Evolutionary conservation across 345 rosid species (phyloP).

Genomic region (Gynandropsis gynandra): DNA sequence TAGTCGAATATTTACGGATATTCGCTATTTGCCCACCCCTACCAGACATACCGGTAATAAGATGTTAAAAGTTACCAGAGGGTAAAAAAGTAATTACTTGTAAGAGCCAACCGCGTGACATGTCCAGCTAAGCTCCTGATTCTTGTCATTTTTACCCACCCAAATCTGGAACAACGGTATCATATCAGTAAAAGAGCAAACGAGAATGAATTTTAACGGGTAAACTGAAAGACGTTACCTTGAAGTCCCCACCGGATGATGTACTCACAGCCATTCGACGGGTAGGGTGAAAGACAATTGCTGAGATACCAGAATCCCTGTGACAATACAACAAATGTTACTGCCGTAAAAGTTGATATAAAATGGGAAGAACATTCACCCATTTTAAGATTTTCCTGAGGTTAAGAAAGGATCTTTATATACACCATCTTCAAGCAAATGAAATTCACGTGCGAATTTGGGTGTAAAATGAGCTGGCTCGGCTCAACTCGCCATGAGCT

Average conservation of each 20-base stretch:
- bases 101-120: constrained; percentile 92
- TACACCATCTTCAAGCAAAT: too few relatives aligned
- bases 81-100: constrained; percentile 44
- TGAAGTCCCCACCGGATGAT: constrained; percentile 85
- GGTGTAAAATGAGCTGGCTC: too few relatives aligned
- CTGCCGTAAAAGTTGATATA: constrained; percentile 4
- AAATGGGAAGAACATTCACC: not conserved
- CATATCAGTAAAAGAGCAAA: not conserved
- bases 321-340: constrained; percentile 2
- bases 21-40: too few relatives aligned
- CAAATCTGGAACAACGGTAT: constrained; percentile 50
- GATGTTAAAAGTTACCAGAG: constrained; percentile 3
- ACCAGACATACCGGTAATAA: not conserved
- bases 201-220: not conserved
- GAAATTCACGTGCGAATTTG: too few relatives aligned
- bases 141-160: constrained; percentile 45
- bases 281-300: constrained; percentile 70
- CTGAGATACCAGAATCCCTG: constrained; percentile 82
- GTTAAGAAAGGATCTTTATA: too few relatives aligned
- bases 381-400: not conserved
- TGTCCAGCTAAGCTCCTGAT: constrained; percentile 52
- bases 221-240: constrained; percentile 42
- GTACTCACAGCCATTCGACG: constrained; percentile 68
- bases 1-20: too few relatives aligned
- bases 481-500: too few relatives aligned